phyloP scores from a whole-genome alignment of 768 basidiomycete genomes.

The Boletellus sp. region DNA sequence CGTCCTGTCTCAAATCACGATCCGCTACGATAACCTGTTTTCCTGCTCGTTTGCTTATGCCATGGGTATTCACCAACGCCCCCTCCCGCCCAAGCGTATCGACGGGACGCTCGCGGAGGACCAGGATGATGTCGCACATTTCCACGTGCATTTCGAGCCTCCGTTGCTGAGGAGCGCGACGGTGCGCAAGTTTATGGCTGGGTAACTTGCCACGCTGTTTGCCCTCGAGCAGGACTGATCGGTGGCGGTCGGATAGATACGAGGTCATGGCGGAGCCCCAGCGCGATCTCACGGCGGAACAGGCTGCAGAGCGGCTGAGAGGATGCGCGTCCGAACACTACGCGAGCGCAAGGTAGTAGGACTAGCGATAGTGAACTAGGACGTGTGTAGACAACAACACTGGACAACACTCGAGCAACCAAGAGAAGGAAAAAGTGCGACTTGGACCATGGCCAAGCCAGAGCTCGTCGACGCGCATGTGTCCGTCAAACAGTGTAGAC shows the following conservation, averaged over 20 bases:
- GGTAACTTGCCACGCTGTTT: conserved; percentile 43
- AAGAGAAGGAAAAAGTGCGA: not conserved
- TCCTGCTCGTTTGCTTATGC: conserved; percentile 89
- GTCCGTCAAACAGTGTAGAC: conserved; percentile 66
- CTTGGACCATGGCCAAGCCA: conserved; percentile 39
- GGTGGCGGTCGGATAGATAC: conserved; percentile 45
- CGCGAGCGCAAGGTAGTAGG: not conserved
- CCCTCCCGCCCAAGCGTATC: conserved; percentile 42
- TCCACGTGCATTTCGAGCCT: conserved; percentile 86
- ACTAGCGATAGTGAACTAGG: too few species aligned
- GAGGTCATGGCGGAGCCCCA: conserved; percentile 91
- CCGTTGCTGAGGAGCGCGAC: conserved; percentile 79
- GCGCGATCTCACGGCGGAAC: conserved; percentile 85
- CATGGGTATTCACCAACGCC: conserved; percentile 91
- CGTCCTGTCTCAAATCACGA: conserved; percentile 60
- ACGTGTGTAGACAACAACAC: conserved; percentile 4
- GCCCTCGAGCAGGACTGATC: conserved; percentile 1
- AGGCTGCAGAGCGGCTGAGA: conserved; percentile 69
- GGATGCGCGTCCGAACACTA: conserved; percentile 61
- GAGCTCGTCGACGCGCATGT: conserved; percentile 70
- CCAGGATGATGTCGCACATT: conserved; percentile 60
- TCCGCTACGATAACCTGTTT: conserved; percentile 76
- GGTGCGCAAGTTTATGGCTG: conserved; percentile 87
- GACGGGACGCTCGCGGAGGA: conserved; percentile 32
- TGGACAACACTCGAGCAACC: conserved; percentile 15